Evolutionary conservation across 345 rosid species (phyloP).

Genomic region (Gossypium turneri): DNA sequence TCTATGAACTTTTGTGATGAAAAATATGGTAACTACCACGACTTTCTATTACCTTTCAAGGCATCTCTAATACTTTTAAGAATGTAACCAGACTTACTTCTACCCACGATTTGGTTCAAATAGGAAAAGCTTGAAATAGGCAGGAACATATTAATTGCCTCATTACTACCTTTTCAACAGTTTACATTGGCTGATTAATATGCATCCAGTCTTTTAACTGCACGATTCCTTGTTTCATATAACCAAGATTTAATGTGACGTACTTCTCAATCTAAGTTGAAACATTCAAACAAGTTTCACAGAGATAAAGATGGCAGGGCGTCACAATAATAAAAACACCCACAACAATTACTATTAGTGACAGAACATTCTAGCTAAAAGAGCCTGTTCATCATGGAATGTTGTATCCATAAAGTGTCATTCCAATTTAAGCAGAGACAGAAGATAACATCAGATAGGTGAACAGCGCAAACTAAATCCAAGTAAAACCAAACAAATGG

Average conservation of each 20-base stretch:
- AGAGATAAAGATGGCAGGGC: no score
- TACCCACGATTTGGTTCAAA: background rate
- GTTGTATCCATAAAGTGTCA: background rate
- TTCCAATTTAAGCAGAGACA: background rate
- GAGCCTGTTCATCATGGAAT: background rate
- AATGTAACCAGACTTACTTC: background rate
- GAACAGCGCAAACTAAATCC: no score
- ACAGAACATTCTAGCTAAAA: background rate
- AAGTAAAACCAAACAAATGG: no score
- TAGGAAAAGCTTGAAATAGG: background rate
- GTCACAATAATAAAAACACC: background rate
- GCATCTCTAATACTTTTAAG: background rate
- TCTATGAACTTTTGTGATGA: background rate
- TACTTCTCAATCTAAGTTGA: conserved; percentile 3
- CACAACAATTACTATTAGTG: background rate
- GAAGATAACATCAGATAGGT: background rate
- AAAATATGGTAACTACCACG: background rate
- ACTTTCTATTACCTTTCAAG: background rate
- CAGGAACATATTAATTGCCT: background rate
- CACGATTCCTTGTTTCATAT: background rate
- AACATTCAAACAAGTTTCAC: background rate
- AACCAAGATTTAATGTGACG: background rate
- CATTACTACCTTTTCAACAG: background rate
- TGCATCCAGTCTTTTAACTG: background rate
- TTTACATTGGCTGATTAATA: background rate